phyloP scores from a whole-genome alignment of 1,284 basidiomycete genomes.

The Gymnopus androsaceus region DNA sequence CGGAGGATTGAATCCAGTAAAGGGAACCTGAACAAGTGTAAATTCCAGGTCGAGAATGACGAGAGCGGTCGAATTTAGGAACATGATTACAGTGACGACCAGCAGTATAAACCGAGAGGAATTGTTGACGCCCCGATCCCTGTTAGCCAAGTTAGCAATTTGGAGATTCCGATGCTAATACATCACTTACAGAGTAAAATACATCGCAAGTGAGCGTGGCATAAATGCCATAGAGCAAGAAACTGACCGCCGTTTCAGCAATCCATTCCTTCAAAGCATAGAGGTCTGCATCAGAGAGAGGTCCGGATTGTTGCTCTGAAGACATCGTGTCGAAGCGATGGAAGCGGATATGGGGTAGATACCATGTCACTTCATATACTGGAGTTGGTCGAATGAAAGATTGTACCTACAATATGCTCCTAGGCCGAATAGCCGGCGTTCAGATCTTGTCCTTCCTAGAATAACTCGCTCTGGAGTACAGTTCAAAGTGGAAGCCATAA shows the following conservation, averaged over 20 bases:
- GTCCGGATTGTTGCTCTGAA: constrained; percentile 1
- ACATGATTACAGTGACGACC: background rate
- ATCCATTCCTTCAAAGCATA: background rate
- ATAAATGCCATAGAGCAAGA: constrained; percentile 2
- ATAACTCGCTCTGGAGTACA: no score
- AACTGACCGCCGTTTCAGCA: background rate
- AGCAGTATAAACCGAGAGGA: background rate
- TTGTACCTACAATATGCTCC: no score
- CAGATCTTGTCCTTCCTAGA: no score
- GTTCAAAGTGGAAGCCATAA: no score
- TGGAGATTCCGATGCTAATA: background rate
- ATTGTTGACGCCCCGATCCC: background rate
- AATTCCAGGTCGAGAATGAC: background rate
- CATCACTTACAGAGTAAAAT: background rate
- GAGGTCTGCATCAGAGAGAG: background rate
- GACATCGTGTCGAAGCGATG: no score
- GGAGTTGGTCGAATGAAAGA: no score
- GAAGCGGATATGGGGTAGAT: no score
- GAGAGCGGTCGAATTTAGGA: background rate
- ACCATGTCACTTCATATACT: no score
- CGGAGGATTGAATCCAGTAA: background rate
- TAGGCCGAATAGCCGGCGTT: no score
- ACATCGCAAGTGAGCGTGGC: background rate
- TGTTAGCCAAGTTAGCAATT: no score
- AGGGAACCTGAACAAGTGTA: background rate